Evolutionary conservation across 2,329 filamentous ascomycete species (phyloP), one percentile per base, ranked within the genome.

Genomic region (Diaporthe eres): DNA sequence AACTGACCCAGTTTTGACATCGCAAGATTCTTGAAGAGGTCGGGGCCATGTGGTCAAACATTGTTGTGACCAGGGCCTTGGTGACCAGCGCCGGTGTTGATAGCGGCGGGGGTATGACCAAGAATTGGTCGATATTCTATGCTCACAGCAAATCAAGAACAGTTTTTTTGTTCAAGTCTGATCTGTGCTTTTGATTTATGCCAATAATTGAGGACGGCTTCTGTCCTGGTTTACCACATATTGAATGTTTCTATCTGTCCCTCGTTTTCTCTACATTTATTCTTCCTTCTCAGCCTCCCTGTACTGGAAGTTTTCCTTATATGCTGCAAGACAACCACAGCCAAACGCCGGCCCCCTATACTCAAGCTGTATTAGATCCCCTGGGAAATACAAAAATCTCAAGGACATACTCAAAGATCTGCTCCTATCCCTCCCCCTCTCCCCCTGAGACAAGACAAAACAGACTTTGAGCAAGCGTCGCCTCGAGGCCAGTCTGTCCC

Each of bases 111-210:
- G 28, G n/a, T 9, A 15, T 19, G 49, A 13, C 2, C 3, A 55
- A 28, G 17, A 70, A 55, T 70, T 55, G 65, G 13, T 19, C n/a
- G 34, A 70, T 42, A 70, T 70, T 22, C 65, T 22, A 39, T 9
- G 47, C 15, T 25, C 31, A 19, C 31, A 68, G 44, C 28, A 37
- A 3, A 15, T 22, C 3, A 67, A n/a, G 4, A n/a, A 3, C 44
- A 37, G 6, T 8, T 22, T 10, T 25, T 10, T 4, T 60, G 31
- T 39, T 15, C 17, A n/a, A 25, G 22, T 28, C 57, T 7, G 58
- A 42, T 28, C 17, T 19, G 12, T 44, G n/a, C 34, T 63, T 25
- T 7, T n/a, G 2, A 17, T 61, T 61, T 61, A 17, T 63, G 15
- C 7, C 39, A 44, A 44, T 28, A 44, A 42, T 42, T 6, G 13